phyloP scores from a whole-genome alignment of 2,329 filamentous ascomycete genomes.

The Phyllosticta capitalensis region DNA sequence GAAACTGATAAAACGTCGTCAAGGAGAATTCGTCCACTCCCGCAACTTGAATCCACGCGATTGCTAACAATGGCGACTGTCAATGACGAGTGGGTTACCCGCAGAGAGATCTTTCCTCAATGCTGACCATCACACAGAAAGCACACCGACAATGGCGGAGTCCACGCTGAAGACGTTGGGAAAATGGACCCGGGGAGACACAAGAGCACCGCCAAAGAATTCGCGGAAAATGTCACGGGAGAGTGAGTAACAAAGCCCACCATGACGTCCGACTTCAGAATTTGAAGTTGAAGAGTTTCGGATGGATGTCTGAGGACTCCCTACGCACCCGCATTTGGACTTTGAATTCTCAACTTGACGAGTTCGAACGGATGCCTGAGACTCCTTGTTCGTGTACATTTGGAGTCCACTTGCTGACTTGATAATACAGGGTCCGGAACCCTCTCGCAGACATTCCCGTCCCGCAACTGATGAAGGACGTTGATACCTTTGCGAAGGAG shows the following conservation, averaged over 20 bases:
- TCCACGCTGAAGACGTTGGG: background rate
- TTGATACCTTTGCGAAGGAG: slow-evolving; percentile 50
- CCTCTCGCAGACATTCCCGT: slow-evolving; percentile 47
- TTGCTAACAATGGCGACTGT: background rate
- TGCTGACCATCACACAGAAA: background rate
- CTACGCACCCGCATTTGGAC: too few relatives aligned
- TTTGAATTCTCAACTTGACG: too few relatives aligned
- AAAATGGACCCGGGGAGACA: background rate
- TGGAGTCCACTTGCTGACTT: background rate
- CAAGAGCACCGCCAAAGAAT: background rate
- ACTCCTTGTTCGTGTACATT: too few relatives aligned
- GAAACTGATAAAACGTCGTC: background rate
- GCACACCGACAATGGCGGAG: background rate
- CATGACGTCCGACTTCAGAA: too few relatives aligned
- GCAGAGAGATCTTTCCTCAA: background rate
- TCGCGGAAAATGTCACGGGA: background rate
- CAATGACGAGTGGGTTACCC: background rate
- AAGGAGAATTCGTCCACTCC: background rate
- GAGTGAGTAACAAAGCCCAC: background rate
- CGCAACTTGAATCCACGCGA: background rate
- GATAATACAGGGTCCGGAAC: slow-evolving; percentile 40
- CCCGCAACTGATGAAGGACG: slow-evolving; percentile 43
- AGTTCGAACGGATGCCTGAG: too few relatives aligned
- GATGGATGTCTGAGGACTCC: too few relatives aligned
- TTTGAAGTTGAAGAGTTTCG: too few relatives aligned